These are phyloP conservation scores for Ensete ventricosum DNA, from an alignment of 176 grass and related monocot species.

Conservation along the genomic window DNA sequence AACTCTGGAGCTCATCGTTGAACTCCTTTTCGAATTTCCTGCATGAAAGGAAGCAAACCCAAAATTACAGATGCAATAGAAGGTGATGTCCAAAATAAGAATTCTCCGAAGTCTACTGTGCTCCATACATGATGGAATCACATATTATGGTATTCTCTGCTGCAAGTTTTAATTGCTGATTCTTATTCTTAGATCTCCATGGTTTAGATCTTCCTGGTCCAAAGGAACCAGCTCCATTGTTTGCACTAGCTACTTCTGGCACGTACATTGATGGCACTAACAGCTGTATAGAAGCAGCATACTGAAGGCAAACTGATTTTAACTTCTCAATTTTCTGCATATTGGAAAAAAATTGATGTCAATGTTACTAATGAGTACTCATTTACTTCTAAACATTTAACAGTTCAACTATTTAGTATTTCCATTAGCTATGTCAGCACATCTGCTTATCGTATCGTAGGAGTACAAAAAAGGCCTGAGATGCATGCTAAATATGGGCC, in stretches of 20 bases:
- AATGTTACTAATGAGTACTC: not conserved
- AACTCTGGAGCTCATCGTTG: constrained; percentile 79
- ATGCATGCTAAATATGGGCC: too few species aligned
- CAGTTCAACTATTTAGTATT: not conserved
- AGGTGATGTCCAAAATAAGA: not conserved
- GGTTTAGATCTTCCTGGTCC: constrained; percentile 29
- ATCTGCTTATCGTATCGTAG: not conserved
- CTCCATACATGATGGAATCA: constrained; percentile 63
- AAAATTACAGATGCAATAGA: not conserved
- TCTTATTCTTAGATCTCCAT: constrained; percentile 32
- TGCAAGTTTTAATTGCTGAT: constrained; percentile 48
- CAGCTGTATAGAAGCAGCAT: constrained; percentile 76
- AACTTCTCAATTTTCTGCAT: constrained; percentile 89
- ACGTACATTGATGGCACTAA: constrained; percentile 67
- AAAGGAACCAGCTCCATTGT: constrained; percentile 8
- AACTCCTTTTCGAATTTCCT: constrained; percentile 93
- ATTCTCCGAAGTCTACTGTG: not conserved
- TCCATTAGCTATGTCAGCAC: not conserved
- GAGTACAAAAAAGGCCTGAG: too few species aligned
- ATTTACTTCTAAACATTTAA: not conserved
- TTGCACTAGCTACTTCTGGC: constrained; percentile 28
- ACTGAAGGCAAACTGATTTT: constrained; percentile 74
- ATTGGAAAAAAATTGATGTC: constrained; percentile 13
- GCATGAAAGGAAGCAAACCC: constrained; percentile 19
- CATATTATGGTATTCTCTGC: constrained; percentile 56